phyloP scores from a whole-genome alignment of 164 flowering plant genomes.

The Sedum album region DNA sequence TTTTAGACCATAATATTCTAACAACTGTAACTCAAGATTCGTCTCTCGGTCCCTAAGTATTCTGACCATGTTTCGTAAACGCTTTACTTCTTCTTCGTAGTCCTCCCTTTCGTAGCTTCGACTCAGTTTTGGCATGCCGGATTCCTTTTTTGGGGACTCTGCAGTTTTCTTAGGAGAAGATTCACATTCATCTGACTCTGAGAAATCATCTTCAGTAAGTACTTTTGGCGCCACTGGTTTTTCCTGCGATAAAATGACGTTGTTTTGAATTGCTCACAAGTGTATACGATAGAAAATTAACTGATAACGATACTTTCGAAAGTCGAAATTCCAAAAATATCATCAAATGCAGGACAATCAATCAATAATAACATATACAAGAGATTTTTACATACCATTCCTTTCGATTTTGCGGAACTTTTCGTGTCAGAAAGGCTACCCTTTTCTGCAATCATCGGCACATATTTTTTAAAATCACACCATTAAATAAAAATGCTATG shows the following conservation, averaged over 20 bases:
- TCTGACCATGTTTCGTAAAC: constrained; percentile 37
- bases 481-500: neutral
- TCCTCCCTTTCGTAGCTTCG: constrained; percentile 20
- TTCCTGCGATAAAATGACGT: neutral
- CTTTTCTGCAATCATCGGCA: neutral
- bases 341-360: no score
- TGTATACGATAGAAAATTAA: no score
- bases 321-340: no score
- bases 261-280: neutral
- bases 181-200: constrained; percentile 8
- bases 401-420: neutral
- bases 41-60: constrained; percentile 70
- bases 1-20: constrained; percentile 37
- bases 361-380: no score
- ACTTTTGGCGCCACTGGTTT: constrained; percentile 1
- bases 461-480: neutral
- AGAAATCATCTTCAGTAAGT: neutral
- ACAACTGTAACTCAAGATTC: constrained; percentile 57
- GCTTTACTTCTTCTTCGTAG: constrained; percentile 49
- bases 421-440: neutral
- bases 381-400: neutral
- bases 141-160: constrained; percentile 11
- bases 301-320: no score
- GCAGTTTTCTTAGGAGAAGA: constrained; percentile 23
- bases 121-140: constrained; percentile 15